A percentile compares a stretch with the other conserved stretches of the same genome.
These are phyloP conservation scores for Microbotryomycetes sp. DNA, from an alignment of 1,284 basidiomycete species.

Conservation along the genomic window DNA sequence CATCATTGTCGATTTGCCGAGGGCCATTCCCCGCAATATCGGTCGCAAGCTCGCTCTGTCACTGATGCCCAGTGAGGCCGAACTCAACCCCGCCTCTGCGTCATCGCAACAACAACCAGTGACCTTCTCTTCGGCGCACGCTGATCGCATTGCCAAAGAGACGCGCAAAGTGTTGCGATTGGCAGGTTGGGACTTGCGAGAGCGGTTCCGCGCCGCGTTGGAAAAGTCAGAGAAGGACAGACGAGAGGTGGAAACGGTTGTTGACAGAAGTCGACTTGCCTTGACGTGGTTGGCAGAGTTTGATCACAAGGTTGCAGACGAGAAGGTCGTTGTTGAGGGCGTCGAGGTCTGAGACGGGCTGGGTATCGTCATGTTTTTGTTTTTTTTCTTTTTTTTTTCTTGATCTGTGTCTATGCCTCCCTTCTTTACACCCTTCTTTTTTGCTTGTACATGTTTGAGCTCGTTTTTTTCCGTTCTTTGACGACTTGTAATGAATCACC, in stretches of 20 bases:
- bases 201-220: constrained; percentile 73
- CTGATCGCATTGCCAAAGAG: constrained; percentile 69
- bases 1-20: constrained; percentile 80
- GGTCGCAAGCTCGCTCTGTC: constrained; percentile 59
- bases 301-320: constrained; percentile 23
- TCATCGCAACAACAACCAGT: constrained; percentile 43
- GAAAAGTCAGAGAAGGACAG: constrained; percentile 71
- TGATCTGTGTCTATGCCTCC: background rate
- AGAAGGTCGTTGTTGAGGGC: constrained; percentile 11
- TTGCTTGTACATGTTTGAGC: background rate
- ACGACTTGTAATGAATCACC: no score
- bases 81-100: constrained; percentile 36
- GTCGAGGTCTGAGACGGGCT: constrained; percentile 10
- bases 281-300: constrained; percentile 59
- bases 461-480: background rate
- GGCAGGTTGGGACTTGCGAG: constrained; percentile 84
- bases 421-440: background rate
- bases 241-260: constrained; percentile 65
- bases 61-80: constrained; percentile 44
- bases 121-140: constrained; percentile 63
- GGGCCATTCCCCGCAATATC: constrained; percentile 83
- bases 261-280: constrained; percentile 63
- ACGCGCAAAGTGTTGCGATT: constrained; percentile 88
- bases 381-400: background rate
- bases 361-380: background rate